These are phyloP conservation scores for Beta lomatogona DNA, from an alignment of 179 eudicot genomes.

Conservation along the genomic window DNA sequence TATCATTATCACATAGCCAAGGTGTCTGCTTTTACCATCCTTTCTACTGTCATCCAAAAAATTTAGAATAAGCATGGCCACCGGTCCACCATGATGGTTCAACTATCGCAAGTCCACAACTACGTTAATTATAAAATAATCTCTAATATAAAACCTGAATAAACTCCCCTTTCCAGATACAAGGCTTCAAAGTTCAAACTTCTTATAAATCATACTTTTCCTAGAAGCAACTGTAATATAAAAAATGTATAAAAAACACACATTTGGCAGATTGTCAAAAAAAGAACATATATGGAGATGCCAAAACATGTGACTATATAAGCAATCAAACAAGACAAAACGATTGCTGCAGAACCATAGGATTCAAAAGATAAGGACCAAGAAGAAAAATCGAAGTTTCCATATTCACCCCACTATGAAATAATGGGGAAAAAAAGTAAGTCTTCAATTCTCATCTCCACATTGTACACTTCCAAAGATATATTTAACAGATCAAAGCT, in stretches of 20 bases:
- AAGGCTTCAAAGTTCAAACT: background rate
- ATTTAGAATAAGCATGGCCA: too few species aligned
- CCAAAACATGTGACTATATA: too few species aligned
- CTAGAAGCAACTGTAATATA: too few species aligned
- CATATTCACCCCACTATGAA: too few species aligned
- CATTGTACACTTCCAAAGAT: background rate
- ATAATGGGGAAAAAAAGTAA: background rate
- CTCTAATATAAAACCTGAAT: background rate
- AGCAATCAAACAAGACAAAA: background rate
- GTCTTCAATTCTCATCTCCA: background rate
- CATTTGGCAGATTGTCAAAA: too few species aligned
- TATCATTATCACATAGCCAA: background rate
- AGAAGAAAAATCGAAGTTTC: background rate
- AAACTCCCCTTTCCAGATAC: background rate
- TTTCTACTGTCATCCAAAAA: too few species aligned
- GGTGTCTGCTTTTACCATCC: too few species aligned
- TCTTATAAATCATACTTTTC: background rate
- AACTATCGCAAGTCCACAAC: background rate
- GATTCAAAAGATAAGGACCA: background rate
- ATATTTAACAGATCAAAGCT: background rate
- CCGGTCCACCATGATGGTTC: too few species aligned
- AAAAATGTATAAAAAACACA: too few species aligned
- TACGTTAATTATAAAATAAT: background rate
- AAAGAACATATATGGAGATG: too few species aligned
- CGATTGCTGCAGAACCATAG: background rate